Evolutionary conservation across 805 yeast species (phyloP), one percentile per base, ranked within the genome.

Genomic region (Blastobotrys peoriensis): DNA sequence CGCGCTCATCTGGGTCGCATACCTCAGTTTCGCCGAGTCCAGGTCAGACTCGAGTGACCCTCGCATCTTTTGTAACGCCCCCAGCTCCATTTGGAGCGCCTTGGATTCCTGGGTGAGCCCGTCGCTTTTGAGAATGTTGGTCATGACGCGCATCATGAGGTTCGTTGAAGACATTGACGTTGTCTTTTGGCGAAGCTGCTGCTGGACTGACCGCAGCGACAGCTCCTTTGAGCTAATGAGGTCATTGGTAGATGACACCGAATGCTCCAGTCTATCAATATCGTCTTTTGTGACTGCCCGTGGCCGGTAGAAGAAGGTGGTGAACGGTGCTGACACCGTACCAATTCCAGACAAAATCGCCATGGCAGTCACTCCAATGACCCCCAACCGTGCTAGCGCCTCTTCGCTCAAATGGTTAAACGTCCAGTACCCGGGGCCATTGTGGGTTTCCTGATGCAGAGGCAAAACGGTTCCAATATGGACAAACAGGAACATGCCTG

Each of bases 341-440:
- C 69, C 68, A 34, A 69, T 52, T 2, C 72, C 73, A 15, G 70
- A 61, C 28, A 68, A 51, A 4, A 60, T 46, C 1, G 70, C 71
- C 70, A 68, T 68, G 16, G 64, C 52, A 1, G 70, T 58, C 28
- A 69, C 61, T 10, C 73, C 73, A n/a, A 64, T 49, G 33, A 69
- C 55, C 16, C 67, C 67, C 8, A 68, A 57, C 22, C 66, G 44
- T 5, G 68, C 62, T 6, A 66, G 56, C 19, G 54, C 47, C 42
- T 52, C 50, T 30, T 59, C 57, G 19, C 34, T 8, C 10, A 25
- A 13, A 13, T 25, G 30, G 30, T 25, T 45, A 33, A 54, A 40
- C n/a, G 45, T 16, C 9, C 35, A 23, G 4, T 28, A 19, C 17
- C 25, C 41, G 4, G 23, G 33, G 8, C 36, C 30, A 25, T 25